Conservation (phyloP, 2,329 filamentous ascomycete genomes). For the Colletotrichum incanum region DNA sequence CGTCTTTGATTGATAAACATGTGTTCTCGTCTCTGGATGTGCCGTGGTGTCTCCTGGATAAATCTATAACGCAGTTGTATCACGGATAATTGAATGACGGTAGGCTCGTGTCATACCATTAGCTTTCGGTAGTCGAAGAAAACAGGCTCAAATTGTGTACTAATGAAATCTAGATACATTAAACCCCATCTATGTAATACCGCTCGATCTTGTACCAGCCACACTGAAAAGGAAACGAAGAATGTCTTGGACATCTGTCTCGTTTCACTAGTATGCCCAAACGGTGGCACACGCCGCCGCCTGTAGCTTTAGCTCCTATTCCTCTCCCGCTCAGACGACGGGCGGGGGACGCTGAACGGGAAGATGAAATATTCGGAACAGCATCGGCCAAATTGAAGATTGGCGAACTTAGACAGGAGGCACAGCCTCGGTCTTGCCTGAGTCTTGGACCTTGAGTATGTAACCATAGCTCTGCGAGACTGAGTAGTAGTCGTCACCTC, state of each 20-base stretch:
- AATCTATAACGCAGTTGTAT: too few relatives aligned
- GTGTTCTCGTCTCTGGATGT: not conserved
- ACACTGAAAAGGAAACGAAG: not conserved
- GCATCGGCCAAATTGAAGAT: not conserved
- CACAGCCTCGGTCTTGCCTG: not conserved
- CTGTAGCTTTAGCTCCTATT: too few relatives aligned
- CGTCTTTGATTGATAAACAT: too few relatives aligned
- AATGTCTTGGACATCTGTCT: not conserved
- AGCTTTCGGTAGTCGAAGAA: rapidly evolving
- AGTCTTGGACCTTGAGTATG: slow-evolving; percentile 6
- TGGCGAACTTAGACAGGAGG: not conserved
- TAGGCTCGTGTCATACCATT: not conserved
- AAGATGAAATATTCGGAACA: not conserved
- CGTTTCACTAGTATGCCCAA: not conserved
- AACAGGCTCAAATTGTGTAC: not conserved
- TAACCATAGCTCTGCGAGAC: slow-evolving; percentile 36
- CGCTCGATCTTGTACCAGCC: not conserved
- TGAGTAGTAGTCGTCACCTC: slow-evolving; percentile 25
- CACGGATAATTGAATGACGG: not conserved
- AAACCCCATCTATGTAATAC: not conserved
- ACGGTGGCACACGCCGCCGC: not conserved
- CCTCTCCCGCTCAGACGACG: not conserved
- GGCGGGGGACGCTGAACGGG: not conserved
- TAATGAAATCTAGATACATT: not conserved
- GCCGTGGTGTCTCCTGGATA: not conserved